Conservation (phyloP, 2,329 filamentous ascomycete genomes). For the Pyrenophora tritici-repentis region DNA sequence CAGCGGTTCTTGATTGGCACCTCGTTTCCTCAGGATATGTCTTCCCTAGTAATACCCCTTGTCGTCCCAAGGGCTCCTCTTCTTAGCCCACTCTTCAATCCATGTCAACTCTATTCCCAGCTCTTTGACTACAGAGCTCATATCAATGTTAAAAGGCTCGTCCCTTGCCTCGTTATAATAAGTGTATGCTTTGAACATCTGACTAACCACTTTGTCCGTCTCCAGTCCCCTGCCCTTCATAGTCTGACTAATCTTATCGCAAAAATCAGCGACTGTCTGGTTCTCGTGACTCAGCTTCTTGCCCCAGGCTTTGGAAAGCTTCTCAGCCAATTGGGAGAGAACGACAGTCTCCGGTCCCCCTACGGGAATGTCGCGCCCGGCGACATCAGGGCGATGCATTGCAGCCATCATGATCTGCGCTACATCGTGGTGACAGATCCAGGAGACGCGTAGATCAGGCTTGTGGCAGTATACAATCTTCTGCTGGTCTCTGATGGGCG, state of each 20-base stretch:
- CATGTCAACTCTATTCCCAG: conserved; percentile 39
- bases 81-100: conserved; percentile 47
- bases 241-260: conserved; percentile 33
- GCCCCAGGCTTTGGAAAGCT: conserved; percentile 43
- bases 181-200: conserved; percentile 52
- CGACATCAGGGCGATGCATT: conserved; percentile 40
- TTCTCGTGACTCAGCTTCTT: conserved; percentile 38
- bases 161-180: conserved; percentile 49
- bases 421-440: conserved; percentile 50
- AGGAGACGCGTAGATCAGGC: conserved; percentile 44
- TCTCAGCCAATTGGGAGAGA: conserved; percentile 40
- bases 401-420: conserved; percentile 48
- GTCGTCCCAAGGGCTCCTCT: conserved; percentile 25
- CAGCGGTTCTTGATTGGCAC: too few species aligned
- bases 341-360: conserved; percentile 46
- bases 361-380: conserved; percentile 43
- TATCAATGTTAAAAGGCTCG: conserved; percentile 48
- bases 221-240: conserved; percentile 47
- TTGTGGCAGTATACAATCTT: conserved; percentile 50
- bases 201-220: conserved; percentile 40
- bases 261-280: conserved; percentile 39
- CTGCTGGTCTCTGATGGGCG: conserved; percentile 41
- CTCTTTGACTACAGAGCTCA: conserved; percentile 42
- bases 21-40: not conserved
- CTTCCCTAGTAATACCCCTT: conserved; percentile 15